These are phyloP conservation scores for Pleoardoris graminearum DNA, from an alignment of 2,329 filamentous ascomycete genomes.

Conservation along the genomic window DNA sequence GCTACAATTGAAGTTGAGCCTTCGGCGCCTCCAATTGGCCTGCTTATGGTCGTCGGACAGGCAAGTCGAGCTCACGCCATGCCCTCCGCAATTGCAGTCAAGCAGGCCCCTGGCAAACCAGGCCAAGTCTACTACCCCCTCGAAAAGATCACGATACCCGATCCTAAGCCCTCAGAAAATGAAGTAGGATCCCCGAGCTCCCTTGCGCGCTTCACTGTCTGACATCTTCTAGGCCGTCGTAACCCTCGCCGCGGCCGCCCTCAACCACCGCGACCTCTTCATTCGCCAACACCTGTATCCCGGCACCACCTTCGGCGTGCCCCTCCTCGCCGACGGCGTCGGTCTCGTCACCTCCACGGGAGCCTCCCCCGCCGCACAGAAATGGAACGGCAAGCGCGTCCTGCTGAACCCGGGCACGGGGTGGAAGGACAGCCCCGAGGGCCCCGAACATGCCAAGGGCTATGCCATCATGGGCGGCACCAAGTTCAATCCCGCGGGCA, in stretches of 20 bases:
- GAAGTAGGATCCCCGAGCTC: conserved; percentile 23
- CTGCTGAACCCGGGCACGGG: conserved; percentile 77
- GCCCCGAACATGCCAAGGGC: conserved; percentile 66
- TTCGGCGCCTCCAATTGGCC: too few species aligned
- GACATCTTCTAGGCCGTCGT: conserved; percentile 67
- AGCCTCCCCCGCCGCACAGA: conserved; percentile 54
- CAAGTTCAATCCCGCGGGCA: conserved; percentile 66
- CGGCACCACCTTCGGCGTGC: conserved; percentile 74
- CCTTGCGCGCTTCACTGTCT: neutral
- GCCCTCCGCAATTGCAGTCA: conserved; percentile 63
- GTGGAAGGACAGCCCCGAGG: conserved; percentile 72
- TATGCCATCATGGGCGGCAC: conserved; percentile 74
- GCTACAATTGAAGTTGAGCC: neutral
- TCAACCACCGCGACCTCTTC: conserved; percentile 96
- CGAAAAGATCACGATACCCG: conserved; percentile 37
- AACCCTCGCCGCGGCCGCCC: conserved; percentile 74
- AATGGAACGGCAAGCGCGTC: conserved; percentile 69
- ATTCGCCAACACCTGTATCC: conserved; percentile 92
- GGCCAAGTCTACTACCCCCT: conserved; percentile 83
- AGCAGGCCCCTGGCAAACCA: conserved; percentile 77
- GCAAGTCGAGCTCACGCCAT: conserved; percentile 39
- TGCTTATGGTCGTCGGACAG: too few species aligned
- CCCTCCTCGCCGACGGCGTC: conserved; percentile 80
- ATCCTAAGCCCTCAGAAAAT: conserved; percentile 34
- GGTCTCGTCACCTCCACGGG: conserved; percentile 72